Conservation (phyloP, 176 grass and related monocot genomes). For the Leersia perrieri region DNA sequence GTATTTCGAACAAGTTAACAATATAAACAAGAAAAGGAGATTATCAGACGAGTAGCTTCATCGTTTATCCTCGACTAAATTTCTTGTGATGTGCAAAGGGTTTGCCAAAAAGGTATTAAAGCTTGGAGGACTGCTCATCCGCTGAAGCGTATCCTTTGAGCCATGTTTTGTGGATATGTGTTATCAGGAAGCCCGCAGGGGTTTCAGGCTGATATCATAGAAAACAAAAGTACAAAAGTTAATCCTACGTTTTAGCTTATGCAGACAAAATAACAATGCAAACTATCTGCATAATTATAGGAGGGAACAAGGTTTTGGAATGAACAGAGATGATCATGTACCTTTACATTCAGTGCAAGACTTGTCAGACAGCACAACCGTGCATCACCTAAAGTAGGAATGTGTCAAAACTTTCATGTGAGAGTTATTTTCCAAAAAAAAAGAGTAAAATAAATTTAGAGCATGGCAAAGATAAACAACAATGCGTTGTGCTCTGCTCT, state of each 20-base stretch:
- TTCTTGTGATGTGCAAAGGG: background rate
- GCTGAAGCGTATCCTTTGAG: conserved; percentile 46
- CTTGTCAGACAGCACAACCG: conserved; percentile 51
- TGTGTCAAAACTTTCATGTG: background rate
- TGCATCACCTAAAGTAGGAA: conserved; percentile 45
- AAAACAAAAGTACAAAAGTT: conserved; percentile 10
- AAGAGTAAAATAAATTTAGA: background rate
- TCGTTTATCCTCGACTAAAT: background rate
- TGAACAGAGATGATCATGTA: conserved; percentile 21
- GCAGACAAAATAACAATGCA: background rate
- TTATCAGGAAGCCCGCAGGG: conserved; percentile 38
- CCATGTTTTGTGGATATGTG: conserved; percentile 86
- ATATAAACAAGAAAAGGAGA: conserved; percentile 11
- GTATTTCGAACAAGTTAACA: background rate
- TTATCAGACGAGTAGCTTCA: background rate
- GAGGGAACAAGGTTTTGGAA: background rate
- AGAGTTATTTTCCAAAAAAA: background rate
- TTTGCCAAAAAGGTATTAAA: conserved; percentile 4
- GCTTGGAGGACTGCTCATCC: conserved; percentile 35
- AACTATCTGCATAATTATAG: background rate
- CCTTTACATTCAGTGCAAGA: conserved; percentile 64
- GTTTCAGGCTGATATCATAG: conserved; percentile 49
- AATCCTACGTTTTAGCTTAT: background rate
- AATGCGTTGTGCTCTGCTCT: background rate
- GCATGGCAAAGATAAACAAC: background rate